These are phyloP conservation scores for Tinospora cordifolia DNA, from an alignment of 164 flowering plant genomes.

Conservation along the genomic window DNA sequence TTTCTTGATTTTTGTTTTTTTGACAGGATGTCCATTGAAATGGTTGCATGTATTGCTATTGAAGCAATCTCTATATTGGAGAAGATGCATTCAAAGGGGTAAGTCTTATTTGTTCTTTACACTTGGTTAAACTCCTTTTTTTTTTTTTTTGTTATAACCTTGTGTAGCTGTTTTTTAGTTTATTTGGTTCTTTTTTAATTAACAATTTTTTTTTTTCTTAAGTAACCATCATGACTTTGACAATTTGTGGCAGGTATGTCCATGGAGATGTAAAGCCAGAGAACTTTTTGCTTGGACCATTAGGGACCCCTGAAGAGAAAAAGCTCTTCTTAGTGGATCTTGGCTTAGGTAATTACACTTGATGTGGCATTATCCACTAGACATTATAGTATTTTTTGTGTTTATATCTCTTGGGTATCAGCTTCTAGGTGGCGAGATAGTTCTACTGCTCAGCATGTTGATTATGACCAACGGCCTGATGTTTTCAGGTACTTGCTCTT, in stretches of 20 bases:
- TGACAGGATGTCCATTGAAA: slow-evolving; percentile 45
- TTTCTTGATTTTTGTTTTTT: background rate
- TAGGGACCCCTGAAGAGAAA: slow-evolving; percentile 81
- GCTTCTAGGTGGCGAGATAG: slow-evolving; percentile 81
- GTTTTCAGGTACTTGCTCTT: slow-evolving; percentile 58
- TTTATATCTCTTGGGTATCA: slow-evolving; percentile 21
- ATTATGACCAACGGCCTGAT: slow-evolving; percentile 93
- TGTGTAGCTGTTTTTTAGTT: background rate
- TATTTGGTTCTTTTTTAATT: too few relatives aligned
- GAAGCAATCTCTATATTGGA: slow-evolving; percentile 87
- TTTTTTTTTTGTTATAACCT: background rate
- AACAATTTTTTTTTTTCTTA: too few relatives aligned
- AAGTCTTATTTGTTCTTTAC: slow-evolving; percentile 12
- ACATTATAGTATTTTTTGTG: background rate
- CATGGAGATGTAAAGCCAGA: slow-evolving; percentile 99
- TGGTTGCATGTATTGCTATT: slow-evolving; percentile 64
- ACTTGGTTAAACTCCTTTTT: too few relatives aligned
- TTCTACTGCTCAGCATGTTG: slow-evolving; percentile 73
- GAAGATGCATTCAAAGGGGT: slow-evolving; percentile 85
- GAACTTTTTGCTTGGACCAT: slow-evolving; percentile 87
- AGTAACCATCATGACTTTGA: background rate
- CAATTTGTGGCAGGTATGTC: slow-evolving; percentile 45
- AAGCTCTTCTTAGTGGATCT: slow-evolving; percentile 87
- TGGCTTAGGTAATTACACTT: slow-evolving; percentile 58
- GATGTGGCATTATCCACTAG: too few relatives aligned